phyloP scores from a whole-genome alignment of 2,329 filamentous ascomycete species.

The Aspergillus transmontanensis region DNA sequence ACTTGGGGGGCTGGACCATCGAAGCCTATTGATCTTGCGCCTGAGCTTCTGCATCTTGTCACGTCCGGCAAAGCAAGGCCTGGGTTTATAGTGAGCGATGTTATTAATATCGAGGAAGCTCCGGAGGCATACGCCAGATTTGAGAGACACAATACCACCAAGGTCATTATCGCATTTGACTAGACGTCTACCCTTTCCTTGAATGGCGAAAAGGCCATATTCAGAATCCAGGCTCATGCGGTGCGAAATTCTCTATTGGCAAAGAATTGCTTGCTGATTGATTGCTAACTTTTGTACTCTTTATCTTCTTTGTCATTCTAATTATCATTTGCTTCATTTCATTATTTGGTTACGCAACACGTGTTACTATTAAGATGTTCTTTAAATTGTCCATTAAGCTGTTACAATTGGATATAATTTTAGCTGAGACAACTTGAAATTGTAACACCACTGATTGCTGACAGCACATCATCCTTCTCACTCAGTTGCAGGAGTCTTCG shows the following conservation, averaged over 20 bases:
- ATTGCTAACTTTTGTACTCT: too few relatives aligned
- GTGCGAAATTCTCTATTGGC: too few relatives aligned
- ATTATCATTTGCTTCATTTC: too few relatives aligned
- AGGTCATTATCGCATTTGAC: not conserved
- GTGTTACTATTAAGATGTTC: too few relatives aligned
- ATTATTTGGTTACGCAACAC: too few relatives aligned
- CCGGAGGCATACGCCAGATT: not conserved
- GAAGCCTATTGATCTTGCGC: not conserved
- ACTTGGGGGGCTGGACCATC: not conserved
- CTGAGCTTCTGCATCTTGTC: not conserved
- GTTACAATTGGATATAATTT: not conserved
- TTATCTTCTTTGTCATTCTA: too few relatives aligned
- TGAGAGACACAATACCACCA: not conserved
- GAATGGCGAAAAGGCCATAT: not conserved
- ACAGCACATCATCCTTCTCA: not conserved
- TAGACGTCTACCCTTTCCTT: not conserved
- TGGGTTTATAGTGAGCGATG: not conserved
- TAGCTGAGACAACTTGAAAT: too few relatives aligned
- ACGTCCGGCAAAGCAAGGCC: not conserved
- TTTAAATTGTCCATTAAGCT: not conserved
- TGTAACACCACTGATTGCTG: not conserved
- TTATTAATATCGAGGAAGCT: not conserved
- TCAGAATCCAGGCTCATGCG: too few relatives aligned
- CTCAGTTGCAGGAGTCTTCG: not conserved
- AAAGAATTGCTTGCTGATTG: too few relatives aligned